phyloP scores from a whole-genome alignment of 148 eudicot genomes.

The Chenopodium album region DNA sequence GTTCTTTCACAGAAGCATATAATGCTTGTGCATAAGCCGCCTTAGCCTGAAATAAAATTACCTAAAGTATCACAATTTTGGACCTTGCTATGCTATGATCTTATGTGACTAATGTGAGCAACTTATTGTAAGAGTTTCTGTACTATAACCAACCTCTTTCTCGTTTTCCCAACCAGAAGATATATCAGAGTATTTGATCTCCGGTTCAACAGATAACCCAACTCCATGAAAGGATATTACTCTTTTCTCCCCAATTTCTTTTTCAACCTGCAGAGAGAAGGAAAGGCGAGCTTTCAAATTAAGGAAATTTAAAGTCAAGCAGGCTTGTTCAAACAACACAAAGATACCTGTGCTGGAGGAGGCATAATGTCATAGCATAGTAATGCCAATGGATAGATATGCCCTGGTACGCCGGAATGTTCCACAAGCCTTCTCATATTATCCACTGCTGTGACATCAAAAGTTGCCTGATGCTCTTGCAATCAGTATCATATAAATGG shows the following conservation, averaged over 20 bases:
- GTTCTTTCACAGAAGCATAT: conserved; percentile 60
- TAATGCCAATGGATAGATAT: conserved; percentile 76
- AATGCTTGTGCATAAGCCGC: conserved; percentile 48
- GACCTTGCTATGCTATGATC: neutral
- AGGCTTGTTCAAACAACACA: conserved; percentile 19
- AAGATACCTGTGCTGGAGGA: conserved; percentile 77
- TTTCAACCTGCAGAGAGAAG: conserved; percentile 66
- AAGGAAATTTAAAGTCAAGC: neutral
- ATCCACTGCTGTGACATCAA: conserved; percentile 79
- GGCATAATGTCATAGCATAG: conserved; percentile 96
- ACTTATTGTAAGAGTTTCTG: neutral
- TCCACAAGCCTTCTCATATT: conserved; percentile 91
- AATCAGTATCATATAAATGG: conserved; percentile 31
- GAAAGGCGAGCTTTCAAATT: neutral
- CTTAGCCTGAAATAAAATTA: conserved; percentile 57
- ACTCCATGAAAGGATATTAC: conserved; percentile 73
- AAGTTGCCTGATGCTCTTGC: conserved; percentile 70
- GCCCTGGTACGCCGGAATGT: conserved; percentile 86
- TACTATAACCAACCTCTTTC: conserved; percentile 56
- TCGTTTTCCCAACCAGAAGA: conserved; percentile 47
- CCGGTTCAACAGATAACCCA: conserved; percentile 73
- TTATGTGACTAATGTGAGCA: neutral
- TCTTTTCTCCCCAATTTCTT: conserved; percentile 94
- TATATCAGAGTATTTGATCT: conserved; percentile 47
- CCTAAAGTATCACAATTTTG: neutral